Base-by-base conservation (phyloP, 23 red algal species). In the Chondrus crispus region DNA sequence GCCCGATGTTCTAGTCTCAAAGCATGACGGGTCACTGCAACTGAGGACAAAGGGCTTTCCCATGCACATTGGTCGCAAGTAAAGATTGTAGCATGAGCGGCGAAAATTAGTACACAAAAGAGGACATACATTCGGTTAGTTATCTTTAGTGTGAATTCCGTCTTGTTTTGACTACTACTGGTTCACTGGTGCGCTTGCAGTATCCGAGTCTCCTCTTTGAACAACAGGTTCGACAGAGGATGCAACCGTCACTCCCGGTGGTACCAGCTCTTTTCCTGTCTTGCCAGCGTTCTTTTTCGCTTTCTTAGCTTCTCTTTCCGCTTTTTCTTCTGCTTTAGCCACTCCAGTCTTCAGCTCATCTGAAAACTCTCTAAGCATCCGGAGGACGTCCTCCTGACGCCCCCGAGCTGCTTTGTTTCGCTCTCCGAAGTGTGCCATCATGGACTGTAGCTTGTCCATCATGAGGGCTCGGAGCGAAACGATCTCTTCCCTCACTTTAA, bases 361-460 rank as follows among this genome's bases (percentile, higher is more conserved):
- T 5, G 32, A 46, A 93, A 98, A 98, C 53, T 91, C 93, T 62
- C 96, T 82, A n/a, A 98, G 78, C 88, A 98, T 91, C 46, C 93
- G 66, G 5, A 98, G 51, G 20, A 95, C 43, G 55, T 98, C 96
- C 37, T 98, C 96, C 55, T 94, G 91, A 40, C 96, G 69, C n/a
- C 82, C 93, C 16, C 96, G 86, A 18, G 92, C 82, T 16, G 88
- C 84, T 77, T 98, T 98, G 70, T 98, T 98, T 52, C 96, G 50
- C 82, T 98, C 96, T 39, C 96, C 96, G 92, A 98, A 95, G 72
- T 95, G 91, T 26, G 51, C 96, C 91, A 95, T 95, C 92, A 95
- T 93, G 14, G 18, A 32, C 69, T 98, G 88, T 19, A 89, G 80
- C 39, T 98, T 98, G 29, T 94, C 88, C 81, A 89, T 90, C 90